These are phyloP conservation scores for Carex arenaria DNA, from an alignment of 202 grass and related monocot genomes.

Conservation along the genomic window DNA sequence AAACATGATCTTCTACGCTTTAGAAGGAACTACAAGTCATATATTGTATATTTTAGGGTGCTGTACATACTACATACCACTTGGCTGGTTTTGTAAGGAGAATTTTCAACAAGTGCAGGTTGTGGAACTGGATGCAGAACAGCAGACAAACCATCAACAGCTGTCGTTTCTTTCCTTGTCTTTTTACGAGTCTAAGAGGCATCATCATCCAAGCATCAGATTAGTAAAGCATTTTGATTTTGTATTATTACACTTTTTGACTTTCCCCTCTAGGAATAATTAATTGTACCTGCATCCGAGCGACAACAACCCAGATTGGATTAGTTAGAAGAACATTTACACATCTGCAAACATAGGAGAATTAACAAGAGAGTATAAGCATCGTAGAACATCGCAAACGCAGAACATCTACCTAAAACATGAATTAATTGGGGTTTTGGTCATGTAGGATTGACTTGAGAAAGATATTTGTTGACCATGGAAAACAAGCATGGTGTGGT, in stretches of 20 bases:
- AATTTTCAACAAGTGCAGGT: constrained; percentile 42
- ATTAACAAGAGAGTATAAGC: neutral
- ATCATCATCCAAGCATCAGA: neutral
- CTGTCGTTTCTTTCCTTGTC: constrained; percentile 35
- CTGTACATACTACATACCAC: constrained; percentile 30
- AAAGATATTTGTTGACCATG: neutral
- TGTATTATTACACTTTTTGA: neutral
- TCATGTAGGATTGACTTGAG: neutral
- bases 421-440: neutral
- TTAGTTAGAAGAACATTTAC: constrained; percentile 94
- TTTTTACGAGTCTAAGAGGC: constrained; percentile 71
- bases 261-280: neutral
- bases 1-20: neutral
- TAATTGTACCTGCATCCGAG: constrained; percentile 73
- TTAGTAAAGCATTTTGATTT: constrained; percentile 3
- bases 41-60: neutral
- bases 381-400: neutral
- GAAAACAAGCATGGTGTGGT: neutral
- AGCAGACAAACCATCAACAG: constrained; percentile 34
- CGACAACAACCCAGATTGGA: constrained; percentile 88
- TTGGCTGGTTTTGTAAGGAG: constrained; percentile 56
- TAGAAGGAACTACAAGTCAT: neutral
- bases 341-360: constrained; percentile 45
- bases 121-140: constrained; percentile 33
- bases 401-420: neutral